These are phyloP conservation scores for Silene latifolia DNA, from an alignment of 148 eudicot species.

Conservation along the genomic window DNA sequence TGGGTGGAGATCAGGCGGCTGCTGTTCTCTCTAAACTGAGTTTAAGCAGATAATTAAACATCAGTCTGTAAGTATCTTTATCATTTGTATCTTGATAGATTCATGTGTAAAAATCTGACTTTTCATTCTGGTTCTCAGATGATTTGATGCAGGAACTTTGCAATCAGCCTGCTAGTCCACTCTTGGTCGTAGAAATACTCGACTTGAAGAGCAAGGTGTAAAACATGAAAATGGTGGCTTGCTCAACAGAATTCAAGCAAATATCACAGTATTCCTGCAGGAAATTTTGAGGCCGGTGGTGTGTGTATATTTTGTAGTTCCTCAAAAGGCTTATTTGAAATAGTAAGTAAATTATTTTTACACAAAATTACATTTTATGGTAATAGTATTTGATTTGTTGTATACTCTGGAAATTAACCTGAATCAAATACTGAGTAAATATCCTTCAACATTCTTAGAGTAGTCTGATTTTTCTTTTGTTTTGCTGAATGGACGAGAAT, in stretches of 20 bases:
- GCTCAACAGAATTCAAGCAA: background rate
- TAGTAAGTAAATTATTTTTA: too few relatives aligned
- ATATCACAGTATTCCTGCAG: background rate
- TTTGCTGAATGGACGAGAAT: too few relatives aligned
- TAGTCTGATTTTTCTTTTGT: too few relatives aligned
- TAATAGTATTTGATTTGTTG: too few relatives aligned
- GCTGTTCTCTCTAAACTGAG: conserved; percentile 83
- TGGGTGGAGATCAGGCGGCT: conserved; percentile 96
- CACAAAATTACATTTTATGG: too few relatives aligned
- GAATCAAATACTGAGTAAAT: too few relatives aligned
- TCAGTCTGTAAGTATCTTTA: conserved; percentile 13
- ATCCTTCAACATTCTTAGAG: too few relatives aligned
- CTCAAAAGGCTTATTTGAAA: background rate
- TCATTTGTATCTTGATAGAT: background rate
- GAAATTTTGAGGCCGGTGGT: background rate
- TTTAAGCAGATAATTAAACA: conserved; percentile 40
- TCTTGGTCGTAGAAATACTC: background rate
- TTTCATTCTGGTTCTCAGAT: background rate
- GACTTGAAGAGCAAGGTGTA: background rate
- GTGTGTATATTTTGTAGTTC: background rate
- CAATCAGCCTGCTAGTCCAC: background rate
- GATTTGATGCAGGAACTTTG: background rate
- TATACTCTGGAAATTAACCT: too few relatives aligned
- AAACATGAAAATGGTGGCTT: background rate
- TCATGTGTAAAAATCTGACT: background rate